These are phyloP conservation scores for Xylaria sp. DNA, from an alignment of 2,329 filamentous ascomycete species.

Conservation along the genomic window DNA sequence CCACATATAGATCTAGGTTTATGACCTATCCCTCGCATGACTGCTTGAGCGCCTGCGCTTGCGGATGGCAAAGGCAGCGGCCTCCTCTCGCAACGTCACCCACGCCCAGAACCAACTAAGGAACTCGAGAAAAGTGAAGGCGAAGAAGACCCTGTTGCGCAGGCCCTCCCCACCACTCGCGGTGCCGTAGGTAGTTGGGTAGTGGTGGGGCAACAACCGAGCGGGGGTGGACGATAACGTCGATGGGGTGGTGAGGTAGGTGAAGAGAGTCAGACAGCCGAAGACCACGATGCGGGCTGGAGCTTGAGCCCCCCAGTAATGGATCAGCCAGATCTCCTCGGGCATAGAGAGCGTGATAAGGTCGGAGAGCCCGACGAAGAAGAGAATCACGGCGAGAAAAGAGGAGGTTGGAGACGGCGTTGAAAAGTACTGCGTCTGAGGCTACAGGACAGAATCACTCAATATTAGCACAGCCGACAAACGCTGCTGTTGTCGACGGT, in stretches of 20 bases:
- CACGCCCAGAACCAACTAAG: conserved; percentile 89
- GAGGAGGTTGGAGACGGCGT: conserved; percentile 75
- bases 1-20: background rate
- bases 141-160: conserved; percentile 86
- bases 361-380: conserved; percentile 69
- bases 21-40: conserved; percentile 19
- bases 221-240: conserved; percentile 48
- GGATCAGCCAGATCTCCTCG: conserved; percentile 70
- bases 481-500: background rate
- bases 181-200: conserved; percentile 46
- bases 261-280: conserved; percentile 62
- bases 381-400: conserved; percentile 75
- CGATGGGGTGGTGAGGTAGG: conserved; percentile 56
- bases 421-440: conserved; percentile 73
- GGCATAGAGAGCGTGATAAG: conserved; percentile 73
- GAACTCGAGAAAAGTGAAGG: conserved; percentile 85
- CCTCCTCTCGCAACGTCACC: conserved; percentile 75
- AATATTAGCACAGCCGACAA: conserved; percentile 6
- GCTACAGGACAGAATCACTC: conserved; percentile 54
- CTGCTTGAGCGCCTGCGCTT: conserved; percentile 44
- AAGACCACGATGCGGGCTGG: conserved; percentile 65
- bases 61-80: conserved; percentile 53
- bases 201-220: conserved; percentile 43
- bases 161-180: conserved; percentile 69
- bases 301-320: conserved; percentile 75